phyloP scores from a whole-genome alignment of 2,329 filamentous ascomycete species.

The Ustilaginoidea virens region DNA sequence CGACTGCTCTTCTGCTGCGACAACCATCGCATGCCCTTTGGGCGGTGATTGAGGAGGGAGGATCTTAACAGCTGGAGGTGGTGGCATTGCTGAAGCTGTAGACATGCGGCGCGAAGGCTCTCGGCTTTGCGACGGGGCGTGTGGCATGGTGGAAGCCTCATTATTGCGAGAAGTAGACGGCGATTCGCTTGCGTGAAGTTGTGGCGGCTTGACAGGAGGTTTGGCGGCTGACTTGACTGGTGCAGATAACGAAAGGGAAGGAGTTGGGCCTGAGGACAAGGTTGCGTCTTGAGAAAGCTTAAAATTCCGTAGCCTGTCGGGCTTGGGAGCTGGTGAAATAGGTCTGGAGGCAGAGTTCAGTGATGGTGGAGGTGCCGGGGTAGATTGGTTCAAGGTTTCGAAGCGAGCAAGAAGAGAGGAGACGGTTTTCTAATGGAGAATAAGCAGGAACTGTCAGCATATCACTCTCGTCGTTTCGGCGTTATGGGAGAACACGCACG shows the following conservation, averaged over 20 bases:
- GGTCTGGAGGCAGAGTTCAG: conserved; percentile 14
- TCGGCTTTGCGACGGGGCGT: conserved; percentile 11
- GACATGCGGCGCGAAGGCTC: conserved; percentile 10
- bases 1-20: conserved; percentile 24
- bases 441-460: background rate
- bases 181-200: conserved; percentile 7
- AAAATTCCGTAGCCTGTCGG: conserved; percentile 25
- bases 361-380: conserved; percentile 7
- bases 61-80: conserved; percentile 53
- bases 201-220: conserved; percentile 13
- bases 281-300: conserved; percentile 21
- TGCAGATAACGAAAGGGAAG: background rate
- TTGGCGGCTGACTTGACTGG: conserved; percentile 5
- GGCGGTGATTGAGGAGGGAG: conserved; percentile 57
- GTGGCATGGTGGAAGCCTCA: conserved; percentile 9
- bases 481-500: conserved; percentile 27
- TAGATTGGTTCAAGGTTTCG: conserved; percentile 45
- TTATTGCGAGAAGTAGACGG: conserved; percentile 9
- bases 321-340: conserved; percentile 26
- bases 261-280: conserved; percentile 1
- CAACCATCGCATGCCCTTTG: conserved; percentile 24
- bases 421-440: conserved; percentile 49
- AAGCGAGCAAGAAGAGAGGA: conserved; percentile 70
- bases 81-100: conserved; percentile 15
- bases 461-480: background rate